Conservation (phyloP, 164 flowering plant genomes). For the Hamamelis virginiana region DNA sequence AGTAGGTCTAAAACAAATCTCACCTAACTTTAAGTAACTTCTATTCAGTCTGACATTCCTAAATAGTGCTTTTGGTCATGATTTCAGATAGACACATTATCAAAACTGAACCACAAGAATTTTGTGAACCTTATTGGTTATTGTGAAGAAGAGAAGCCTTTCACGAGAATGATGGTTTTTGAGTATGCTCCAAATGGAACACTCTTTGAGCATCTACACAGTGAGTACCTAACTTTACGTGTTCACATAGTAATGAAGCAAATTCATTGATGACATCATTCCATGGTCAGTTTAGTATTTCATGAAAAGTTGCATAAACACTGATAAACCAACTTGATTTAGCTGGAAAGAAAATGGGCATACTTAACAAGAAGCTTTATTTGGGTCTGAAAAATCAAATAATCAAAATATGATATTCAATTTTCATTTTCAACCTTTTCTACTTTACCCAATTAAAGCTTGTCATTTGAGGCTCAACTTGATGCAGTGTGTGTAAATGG, state of each 20-base stretch:
- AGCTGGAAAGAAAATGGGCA: background rate
- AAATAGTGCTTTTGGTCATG: conserved; percentile 6
- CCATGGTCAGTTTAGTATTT: background rate
- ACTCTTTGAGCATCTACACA: conserved; percentile 76
- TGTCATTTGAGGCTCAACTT: too few relatives aligned
- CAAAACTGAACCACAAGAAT: conserved; percentile 72
- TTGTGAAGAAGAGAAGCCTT: conserved; percentile 67
- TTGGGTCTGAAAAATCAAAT: too few relatives aligned
- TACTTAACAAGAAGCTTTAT: too few relatives aligned
- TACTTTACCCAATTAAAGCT: too few relatives aligned
- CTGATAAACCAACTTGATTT: background rate
- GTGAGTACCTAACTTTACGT: conserved; percentile 37
- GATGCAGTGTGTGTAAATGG: too few relatives aligned
- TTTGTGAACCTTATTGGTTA: conserved; percentile 70
- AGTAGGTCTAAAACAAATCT: conserved; percentile 29
- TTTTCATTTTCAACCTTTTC: too few relatives aligned
- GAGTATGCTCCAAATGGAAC: conserved; percentile 87
- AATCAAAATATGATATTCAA: too few relatives aligned
- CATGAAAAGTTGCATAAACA: background rate
- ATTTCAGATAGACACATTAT: conserved; percentile 58
- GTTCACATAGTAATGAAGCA: background rate
- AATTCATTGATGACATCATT: background rate
- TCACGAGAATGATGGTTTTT: conserved; percentile 79
- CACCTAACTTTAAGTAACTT: background rate
- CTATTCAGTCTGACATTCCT: background rate